These are phyloP conservation scores for Hypoxylon rickii DNA, from an alignment of 495 filamentous ascomycete genomes.

Conservation along the genomic window DNA sequence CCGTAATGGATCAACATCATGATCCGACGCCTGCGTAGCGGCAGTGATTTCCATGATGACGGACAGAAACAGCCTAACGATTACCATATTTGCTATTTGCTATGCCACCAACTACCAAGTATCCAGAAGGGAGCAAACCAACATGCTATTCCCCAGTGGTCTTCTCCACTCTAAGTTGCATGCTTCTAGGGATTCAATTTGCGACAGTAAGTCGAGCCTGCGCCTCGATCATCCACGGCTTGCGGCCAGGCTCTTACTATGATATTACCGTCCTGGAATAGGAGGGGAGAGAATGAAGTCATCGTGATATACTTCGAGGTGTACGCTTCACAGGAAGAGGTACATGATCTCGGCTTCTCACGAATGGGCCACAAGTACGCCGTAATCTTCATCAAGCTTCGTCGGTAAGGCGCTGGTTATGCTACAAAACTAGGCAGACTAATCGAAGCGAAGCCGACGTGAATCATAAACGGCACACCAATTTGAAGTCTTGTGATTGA, in stretches of 20 bases:
- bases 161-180: slow-evolving; percentile 4
- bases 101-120: background rate
- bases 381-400: background rate
- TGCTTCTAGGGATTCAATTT: slow-evolving; percentile 17
- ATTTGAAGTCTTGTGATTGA: slow-evolving; percentile 10
- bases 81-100: slow-evolving; percentile 23
- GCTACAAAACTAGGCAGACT: slow-evolving; percentile 10
- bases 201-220: slow-evolving; percentile 27
- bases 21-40: slow-evolving; percentile 16
- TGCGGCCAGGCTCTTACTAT: slow-evolving; percentile 19
- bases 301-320: background rate
- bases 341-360: background rate
- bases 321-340: background rate
- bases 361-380: background rate
- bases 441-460: slow-evolving; percentile 1
- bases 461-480: slow-evolving; percentile 22
- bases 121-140: slow-evolving; percentile 9
- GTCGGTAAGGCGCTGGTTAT: too few species aligned
- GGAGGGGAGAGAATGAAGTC: slow-evolving; percentile 8
- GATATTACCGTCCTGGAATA: background rate
- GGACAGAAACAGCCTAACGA: slow-evolving; percentile 3
- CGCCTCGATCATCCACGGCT: slow-evolving; percentile 24
- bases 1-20: slow-evolving; percentile 21
- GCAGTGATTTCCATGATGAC: slow-evolving; percentile 3
- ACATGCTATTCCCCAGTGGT: background rate